Evolutionary conservation across 495 filamentous ascomycete species (phyloP), one percentile per base, ranked within the genome.

Genomic region (Glarea lozoyensis): DNA sequence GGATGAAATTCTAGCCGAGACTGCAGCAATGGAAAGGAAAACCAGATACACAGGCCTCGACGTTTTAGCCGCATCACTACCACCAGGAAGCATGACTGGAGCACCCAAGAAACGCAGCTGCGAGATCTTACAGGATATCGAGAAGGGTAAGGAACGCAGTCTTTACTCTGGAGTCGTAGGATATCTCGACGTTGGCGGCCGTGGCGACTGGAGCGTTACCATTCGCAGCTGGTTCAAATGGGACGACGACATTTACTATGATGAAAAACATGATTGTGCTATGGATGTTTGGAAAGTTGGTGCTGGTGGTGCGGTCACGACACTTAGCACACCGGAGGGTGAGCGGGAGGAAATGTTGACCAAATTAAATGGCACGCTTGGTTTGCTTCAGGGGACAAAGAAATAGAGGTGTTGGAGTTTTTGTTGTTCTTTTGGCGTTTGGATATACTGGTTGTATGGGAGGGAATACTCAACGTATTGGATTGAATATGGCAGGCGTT

Each of bases 41-140:
- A 35, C 49, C n/a, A 37, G 37, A 33, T 65, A 72, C 21, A 72
- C 71, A 0, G 87, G 85, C 10, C 65, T 92, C 36, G 82, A 89
- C 23, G 82, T 88, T 17, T 70, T 97, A 0, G 79, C 86, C 7
- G 69, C 74, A 2, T 82, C 75, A 27, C 67, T 98, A 2, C 92
- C 90, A 0, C 88, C 92, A 0, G 92, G 92, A 0, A 85, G 78
- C 34, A 97, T 97, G 90, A 97, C 90, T 2, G 90, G 90, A 12
- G 90, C 90, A 4, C 90, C 90, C 0, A 97, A 97, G 67, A 84
- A 84, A 54, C 75, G 90, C 16, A 85, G 79, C 27, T 94, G 90
- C 57, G 78, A 94, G 71, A 70, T 96, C 33, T 67, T 97, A 30
- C 60, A 68, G 39, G 56, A 59, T 0, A 71, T 94, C 34, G 90